Percentiles rank a stretch among this genome's conserved stretches.
Evolutionary conservation across 257 asterid genomes (phyloP).

Genomic region (Scutellaria baicalensis): DNA sequence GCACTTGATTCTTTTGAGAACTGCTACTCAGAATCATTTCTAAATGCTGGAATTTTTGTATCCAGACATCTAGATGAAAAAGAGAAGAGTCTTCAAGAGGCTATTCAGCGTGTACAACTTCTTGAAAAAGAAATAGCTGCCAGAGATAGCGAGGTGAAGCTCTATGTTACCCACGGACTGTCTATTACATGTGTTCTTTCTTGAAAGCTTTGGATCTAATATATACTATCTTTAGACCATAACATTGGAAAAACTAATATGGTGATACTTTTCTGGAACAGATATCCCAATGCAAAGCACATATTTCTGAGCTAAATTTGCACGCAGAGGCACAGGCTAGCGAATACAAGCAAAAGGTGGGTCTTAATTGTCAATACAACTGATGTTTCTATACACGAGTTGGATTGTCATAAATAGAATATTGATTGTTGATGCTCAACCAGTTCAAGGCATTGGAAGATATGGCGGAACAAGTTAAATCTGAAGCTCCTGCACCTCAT

Average conservation of each 20-base stretch:
- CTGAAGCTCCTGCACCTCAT: conserved; percentile 46
- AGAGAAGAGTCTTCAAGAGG: conserved; percentile 54
- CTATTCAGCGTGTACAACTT: conserved; percentile 50
- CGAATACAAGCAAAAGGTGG: conserved; percentile 92
- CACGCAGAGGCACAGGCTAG: conserved; percentile 97
- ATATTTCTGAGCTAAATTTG: conserved; percentile 75
- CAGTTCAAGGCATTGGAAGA: conserved; percentile 91
- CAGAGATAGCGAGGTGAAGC: conserved; percentile 71
- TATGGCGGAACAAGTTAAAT: conserved; percentile 79
- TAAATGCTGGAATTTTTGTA: conserved; percentile 11
- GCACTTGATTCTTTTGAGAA: background rate
- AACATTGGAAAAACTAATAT: background rate
- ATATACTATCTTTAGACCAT: background rate
- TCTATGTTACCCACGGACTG: background rate
- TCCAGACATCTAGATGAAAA: conserved; percentile 62
- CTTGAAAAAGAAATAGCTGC: conserved; percentile 79
- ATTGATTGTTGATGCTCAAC: conserved; percentile 9
- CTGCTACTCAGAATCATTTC: background rate
- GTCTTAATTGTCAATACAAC: conserved; percentile 6
- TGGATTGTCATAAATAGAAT: background rate
- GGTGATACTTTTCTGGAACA: conserved; percentile 22
- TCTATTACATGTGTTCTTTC: background rate
- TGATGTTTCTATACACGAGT: background rate
- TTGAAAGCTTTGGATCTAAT: background rate
- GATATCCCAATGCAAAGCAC: conserved; percentile 81